Conservation (phyloP, 768 basidiomycete genomes). For the Leccinum variicolor region DNA sequence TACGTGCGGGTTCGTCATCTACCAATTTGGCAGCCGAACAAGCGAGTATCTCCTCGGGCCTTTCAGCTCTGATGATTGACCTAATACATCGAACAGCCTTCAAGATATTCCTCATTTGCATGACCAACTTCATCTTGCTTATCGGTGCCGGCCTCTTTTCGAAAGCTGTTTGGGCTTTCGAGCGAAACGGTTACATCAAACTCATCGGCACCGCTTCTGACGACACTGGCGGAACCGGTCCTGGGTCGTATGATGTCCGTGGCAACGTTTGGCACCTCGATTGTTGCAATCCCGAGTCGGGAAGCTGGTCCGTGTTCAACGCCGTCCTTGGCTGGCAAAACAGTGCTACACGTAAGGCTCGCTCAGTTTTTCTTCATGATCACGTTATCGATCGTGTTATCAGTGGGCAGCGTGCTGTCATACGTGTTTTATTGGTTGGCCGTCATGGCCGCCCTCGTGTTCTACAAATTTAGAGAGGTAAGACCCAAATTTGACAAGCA, state of each 20-base stretch:
- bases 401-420: constrained; percentile 74
- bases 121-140: constrained; percentile 89
- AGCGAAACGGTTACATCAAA: constrained; percentile 61
- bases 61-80: neutral
- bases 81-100: constrained; percentile 44
- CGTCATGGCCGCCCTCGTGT: constrained; percentile 64
- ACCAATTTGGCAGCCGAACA: constrained; percentile 71
- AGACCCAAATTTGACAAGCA: constrained; percentile 1
- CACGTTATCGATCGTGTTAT: neutral
- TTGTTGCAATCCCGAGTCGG: constrained; percentile 67
- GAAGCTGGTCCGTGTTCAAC: constrained; percentile 79
- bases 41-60: constrained; percentile 39
- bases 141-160: constrained; percentile 94
- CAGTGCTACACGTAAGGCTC: constrained; percentile 57
- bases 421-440: constrained; percentile 94
- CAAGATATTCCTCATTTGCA: constrained; percentile 83
- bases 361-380: neutral
- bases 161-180: constrained; percentile 68
- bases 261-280: constrained; percentile 88
- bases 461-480: constrained; percentile 63
- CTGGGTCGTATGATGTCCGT: constrained; percentile 77
- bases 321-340: constrained; percentile 90
- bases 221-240: constrained; percentile 66
- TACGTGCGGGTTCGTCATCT: constrained; percentile 71
- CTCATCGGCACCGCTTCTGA: constrained; percentile 75